Evolutionary conservation across 2,329 filamentous ascomycete genomes (phyloP).

Genomic region (Trichophyton schoenleinii): DNA sequence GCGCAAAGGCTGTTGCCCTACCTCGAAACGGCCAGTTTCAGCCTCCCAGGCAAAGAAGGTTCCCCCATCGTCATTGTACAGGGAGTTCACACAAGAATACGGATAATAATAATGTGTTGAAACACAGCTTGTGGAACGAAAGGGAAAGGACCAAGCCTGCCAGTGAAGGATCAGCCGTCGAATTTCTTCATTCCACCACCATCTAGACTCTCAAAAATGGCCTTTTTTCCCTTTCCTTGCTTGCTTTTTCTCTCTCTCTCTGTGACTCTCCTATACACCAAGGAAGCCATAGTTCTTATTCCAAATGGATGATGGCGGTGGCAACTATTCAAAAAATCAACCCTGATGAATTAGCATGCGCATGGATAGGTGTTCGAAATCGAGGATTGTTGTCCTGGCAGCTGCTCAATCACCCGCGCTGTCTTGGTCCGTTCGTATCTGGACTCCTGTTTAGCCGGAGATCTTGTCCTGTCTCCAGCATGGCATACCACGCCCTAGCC

Average conservation of each 20-base stretch:
- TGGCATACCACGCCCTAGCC: not conserved
- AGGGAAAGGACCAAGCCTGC: not conserved
- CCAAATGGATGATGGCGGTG: not conserved
- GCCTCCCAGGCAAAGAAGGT: not conserved
- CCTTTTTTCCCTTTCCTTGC: no score
- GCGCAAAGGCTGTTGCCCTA: not conserved
- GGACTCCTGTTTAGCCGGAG: not conserved
- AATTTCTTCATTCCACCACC: no score
- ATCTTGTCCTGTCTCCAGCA: not conserved
- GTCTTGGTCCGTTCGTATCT: not conserved
- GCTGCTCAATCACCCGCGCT: not conserved
- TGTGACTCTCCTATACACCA: no score
- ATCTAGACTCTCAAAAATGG: no score
- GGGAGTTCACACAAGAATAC: not conserved
- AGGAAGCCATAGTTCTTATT: not conserved
- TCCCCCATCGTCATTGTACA: not conserved
- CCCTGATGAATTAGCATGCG: not conserved
- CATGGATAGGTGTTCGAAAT: not conserved
- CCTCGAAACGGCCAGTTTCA: not conserved
- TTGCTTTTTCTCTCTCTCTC: no score
- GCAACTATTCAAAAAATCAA: not conserved
- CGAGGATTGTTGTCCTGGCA: not conserved
- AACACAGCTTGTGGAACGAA: not conserved
- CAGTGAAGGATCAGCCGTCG: not conserved
- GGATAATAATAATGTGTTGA: not conserved